Base-by-base conservation (phyloP, 73 alveolate genomes). In the Blepharisma stoltei region DNA sequence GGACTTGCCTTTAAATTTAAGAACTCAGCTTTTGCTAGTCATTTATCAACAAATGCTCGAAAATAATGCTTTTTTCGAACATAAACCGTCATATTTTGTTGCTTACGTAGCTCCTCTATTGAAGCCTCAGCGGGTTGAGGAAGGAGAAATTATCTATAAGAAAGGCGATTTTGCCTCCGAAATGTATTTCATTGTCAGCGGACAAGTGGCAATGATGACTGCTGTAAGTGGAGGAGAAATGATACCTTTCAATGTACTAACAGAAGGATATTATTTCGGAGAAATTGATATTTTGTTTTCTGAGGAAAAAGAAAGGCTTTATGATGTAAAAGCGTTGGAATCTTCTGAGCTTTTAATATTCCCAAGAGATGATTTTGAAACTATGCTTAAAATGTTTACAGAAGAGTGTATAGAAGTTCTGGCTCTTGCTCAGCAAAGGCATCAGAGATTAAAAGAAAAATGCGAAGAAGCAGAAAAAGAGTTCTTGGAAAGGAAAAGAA, bases 181-280 rank as follows among this genome's bases (percentile, higher is more conserved):
- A 69, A 69, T 69, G 79, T 69, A 69, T 25, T 69, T 69, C 27
- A 69, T 69, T 46, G 65, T 43, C n/a, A 43, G 27, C 14, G 79
- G 79, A 37, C 54, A 69, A 69, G 76, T 69, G 11, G 79, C 21
- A 18, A 44, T 69, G 67, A 14, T 44, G 14, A 25, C 55, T 7
- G 0, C 65, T 7, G 32, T 20, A n/a, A 44, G n/a, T 46, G 41
- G 76, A 14, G 37, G 27, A 18, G 46, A 8, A 8, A 1, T 14
- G 5, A 43, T 69, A 44, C 75, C 79, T 69, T 69, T 44, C 45
- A 44, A 69, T 69, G 14, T 14, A 0, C 5, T 69, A 43, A 9
- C 79, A 14, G 25, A 43, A 9, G 45, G 79, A 18, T 69, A 69
- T 38, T 46, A 69, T 69, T 69, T 69, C 27, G 79, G 79, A 0